Percentiles rank a stretch among this genome's conserved stretches.
Evolutionary conservation across 805 yeast genomes (phyloP).

Genomic region (Candida coquimbonensis): DNA sequence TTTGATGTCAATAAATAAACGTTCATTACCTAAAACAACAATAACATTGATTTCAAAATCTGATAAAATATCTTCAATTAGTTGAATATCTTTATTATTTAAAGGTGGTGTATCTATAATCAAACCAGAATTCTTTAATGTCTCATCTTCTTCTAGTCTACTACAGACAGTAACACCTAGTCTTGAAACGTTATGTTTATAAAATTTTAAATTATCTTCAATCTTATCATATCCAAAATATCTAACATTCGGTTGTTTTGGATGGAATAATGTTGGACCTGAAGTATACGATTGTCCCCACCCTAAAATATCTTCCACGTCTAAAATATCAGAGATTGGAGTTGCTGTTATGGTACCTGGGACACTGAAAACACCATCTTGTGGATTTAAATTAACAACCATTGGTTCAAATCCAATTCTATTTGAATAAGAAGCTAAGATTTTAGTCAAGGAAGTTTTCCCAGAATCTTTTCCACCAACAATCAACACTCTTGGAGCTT

Average conservation of each 20-base stretch:
- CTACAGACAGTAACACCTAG: slow-evolving; percentile 30
- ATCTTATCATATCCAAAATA: slow-evolving; percentile 65
- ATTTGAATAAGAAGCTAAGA: slow-evolving; percentile 66
- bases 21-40: slow-evolving; percentile 72
- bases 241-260: slow-evolving; percentile 85
- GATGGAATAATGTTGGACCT: slow-evolving; percentile 70
- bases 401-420: slow-evolving; percentile 65
- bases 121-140: slow-evolving; percentile 43
- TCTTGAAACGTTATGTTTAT: slow-evolving; percentile 20
- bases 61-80: slow-evolving; percentile 50
- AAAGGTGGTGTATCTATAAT: slow-evolving; percentile 73
- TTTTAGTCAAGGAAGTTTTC: slow-evolving; percentile 68
- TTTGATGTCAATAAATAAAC: slow-evolving; percentile 55
- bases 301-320: slow-evolving; percentile 51
- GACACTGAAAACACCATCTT: slow-evolving; percentile 57
- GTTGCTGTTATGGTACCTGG: slow-evolving; percentile 87
- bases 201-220: slow-evolving; percentile 39
- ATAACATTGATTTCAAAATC: slow-evolving; percentile 53
- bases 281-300: slow-evolving; percentile 78
- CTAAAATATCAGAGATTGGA: slow-evolving; percentile 72
- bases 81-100: slow-evolving; percentile 38
- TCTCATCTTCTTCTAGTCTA: slow-evolving; percentile 44
- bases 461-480: slow-evolving; percentile 73
- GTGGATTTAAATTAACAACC: slow-evolving; percentile 74
- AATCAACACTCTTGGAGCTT: slow-evolving; percentile 48